phyloP scores from a whole-genome alignment of 805 yeast species.

The Lipomyces yamadae region DNA sequence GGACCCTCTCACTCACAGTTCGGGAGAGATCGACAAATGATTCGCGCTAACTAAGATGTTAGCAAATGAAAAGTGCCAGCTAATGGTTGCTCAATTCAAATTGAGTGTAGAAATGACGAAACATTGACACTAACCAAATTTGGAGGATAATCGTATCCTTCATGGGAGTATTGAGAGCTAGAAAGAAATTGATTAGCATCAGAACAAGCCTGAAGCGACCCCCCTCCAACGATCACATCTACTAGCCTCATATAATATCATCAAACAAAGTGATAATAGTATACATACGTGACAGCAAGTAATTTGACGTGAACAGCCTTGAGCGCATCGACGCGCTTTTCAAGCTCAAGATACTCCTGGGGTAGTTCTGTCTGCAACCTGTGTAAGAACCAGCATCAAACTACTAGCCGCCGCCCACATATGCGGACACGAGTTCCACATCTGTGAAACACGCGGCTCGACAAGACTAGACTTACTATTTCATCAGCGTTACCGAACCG shows the following conservation, averaged over 20 bases:
- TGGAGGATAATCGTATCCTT: constrained; percentile 82
- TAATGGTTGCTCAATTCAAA: neutral
- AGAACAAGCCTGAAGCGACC: constrained; percentile 45
- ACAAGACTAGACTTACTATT: constrained; percentile 47
- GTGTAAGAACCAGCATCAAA: constrained; percentile 4
- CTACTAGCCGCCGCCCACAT: neutral
- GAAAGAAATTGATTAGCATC: constrained; percentile 42
- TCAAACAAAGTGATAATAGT: constrained; percentile 25
- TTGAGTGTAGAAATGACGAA: neutral
- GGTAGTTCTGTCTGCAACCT: constrained; percentile 68
- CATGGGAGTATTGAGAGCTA: constrained; percentile 64
- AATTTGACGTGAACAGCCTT: constrained; percentile 67
- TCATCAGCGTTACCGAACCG: constrained; percentile 79
- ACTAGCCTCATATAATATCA: neutral
- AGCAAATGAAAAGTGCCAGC: neutral
- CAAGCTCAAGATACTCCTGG: constrained; percentile 76
- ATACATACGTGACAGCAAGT: constrained; percentile 53
- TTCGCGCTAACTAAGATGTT: constrained; percentile 54
- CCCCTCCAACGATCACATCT: neutral
- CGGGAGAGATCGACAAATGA: constrained; percentile 75
- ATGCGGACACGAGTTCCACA: neutral
- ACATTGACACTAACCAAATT: constrained; percentile 49
- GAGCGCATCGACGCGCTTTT: constrained; percentile 72
- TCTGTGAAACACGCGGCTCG: neutral
- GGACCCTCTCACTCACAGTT: constrained; percentile 64